These are phyloP conservation scores for Yarrowia bubula DNA, from an alignment of 805 yeast genomes.

Conservation along the genomic window DNA sequence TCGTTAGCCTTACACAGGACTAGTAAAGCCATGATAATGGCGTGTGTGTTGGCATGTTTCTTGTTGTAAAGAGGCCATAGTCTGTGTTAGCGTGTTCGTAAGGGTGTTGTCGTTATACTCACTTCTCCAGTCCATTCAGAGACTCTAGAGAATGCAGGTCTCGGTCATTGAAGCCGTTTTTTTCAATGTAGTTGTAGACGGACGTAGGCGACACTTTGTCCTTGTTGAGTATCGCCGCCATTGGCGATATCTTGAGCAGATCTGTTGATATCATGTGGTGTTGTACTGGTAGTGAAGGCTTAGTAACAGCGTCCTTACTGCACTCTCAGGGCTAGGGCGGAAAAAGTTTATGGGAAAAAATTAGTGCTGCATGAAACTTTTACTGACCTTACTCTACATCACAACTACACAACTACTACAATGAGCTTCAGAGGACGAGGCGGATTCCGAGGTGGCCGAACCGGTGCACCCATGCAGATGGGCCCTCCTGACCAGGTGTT, in stretches of 20 bases:
- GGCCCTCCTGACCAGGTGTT: slow-evolving; percentile 97
- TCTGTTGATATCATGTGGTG: not conserved
- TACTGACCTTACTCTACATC: slow-evolving; percentile 1
- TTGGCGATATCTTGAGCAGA: slow-evolving; percentile 14
- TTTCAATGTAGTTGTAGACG: slow-evolving; percentile 3
- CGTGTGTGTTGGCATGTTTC: not conserved
- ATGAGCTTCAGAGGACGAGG: slow-evolving; percentile 68
- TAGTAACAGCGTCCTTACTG: too few species aligned
- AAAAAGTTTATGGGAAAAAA: slow-evolving; percentile 21
- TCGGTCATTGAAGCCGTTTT: slow-evolving; percentile 19
- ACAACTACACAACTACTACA: slow-evolving; percentile 26
- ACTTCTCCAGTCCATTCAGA: slow-evolving; percentile 15
- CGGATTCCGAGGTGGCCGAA: slow-evolving; percentile 64
- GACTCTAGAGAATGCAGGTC: slow-evolving; percentile 24
- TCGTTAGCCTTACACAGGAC: slow-evolving; percentile 7
- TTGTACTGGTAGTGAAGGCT: not conserved
- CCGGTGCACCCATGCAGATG: slow-evolving; percentile 70
- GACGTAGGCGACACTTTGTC: not conserved
- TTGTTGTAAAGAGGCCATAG: slow-evolving; percentile 9
- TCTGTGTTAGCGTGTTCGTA: slow-evolving; percentile 7
- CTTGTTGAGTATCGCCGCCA: slow-evolving; percentile 12
- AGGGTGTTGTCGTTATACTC: too few species aligned
- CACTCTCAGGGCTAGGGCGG: slow-evolving; percentile 24
- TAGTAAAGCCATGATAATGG: slow-evolving; percentile 5
- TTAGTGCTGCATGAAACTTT: slow-evolving; percentile 3